Evolutionary conservation across 345 rosid species (phyloP), one percentile per base, ranked within the genome.

Genomic region (Psidium guajava): DNA sequence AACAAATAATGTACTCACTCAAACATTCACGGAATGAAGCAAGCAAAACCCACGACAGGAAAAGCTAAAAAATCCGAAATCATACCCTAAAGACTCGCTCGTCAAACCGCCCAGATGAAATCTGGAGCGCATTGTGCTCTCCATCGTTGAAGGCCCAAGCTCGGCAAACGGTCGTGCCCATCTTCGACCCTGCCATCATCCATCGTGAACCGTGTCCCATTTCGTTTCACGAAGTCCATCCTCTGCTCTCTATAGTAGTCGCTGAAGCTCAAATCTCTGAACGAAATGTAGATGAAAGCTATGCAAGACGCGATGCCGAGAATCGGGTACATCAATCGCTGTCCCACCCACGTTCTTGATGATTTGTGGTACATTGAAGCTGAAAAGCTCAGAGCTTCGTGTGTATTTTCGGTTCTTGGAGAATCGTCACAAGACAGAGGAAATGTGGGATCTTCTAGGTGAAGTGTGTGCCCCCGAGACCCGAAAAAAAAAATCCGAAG

Each of bases 71-170:
- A 82, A 40, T 52, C 83, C 12, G 58, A 32, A 40, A 25, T 16
- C 81, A 75, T 92, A 96, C 99, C 98, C 91, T 88, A 88, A 97
- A 97, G 86, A 94, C 95, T 5, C 94, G 91, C 86, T 97, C 99
- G 90, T 97, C 96, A 58, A 95, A 97, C 83, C 85, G 90, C 11
- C 98, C 98, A n/a, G n/a, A n/a, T n/a, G 97, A 93, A 88, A 93
- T 89, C 93, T 97, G 98, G 81, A 97, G 98, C 54, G 98, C 98
- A 87, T 97, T 90, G 89, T 95, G 93, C 64, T 91, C 96, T 57
- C 99, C 98, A 86, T 97, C 99, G 87, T 92, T 97, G 85, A 97
- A 97, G 12, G 99, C 99, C 99, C 99, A n/a, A n/a, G 98, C 92
- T 87, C 99, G 87, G 84, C 98, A 97, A 83, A 97, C 96, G n/a